Evolutionary conservation across 306 rosid species (phyloP).

Genomic region (Betula pendula): DNA sequence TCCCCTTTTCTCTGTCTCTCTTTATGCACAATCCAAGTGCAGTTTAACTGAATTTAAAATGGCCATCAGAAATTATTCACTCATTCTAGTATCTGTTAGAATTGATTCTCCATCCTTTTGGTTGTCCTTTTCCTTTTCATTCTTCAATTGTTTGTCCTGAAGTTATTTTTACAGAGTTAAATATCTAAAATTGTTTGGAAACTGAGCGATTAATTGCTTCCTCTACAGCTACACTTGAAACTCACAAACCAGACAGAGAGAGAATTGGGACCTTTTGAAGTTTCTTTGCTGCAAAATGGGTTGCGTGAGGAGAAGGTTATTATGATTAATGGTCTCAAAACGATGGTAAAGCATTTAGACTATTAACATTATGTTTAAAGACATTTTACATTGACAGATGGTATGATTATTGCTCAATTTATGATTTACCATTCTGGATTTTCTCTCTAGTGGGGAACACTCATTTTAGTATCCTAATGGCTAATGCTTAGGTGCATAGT

Average conservation of each 20-base stretch:
- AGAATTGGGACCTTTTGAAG: conserved; percentile 88
- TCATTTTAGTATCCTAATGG: neutral
- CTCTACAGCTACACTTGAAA: conserved; percentile 69
- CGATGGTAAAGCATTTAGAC: conserved; percentile 51
- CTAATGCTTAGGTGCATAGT: neutral
- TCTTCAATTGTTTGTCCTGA: conserved; percentile 21
- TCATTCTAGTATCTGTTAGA: conserved; percentile 26
- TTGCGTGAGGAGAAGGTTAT: conserved; percentile 57
- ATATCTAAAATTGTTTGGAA: conserved; percentile 23
- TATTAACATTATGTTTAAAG: conserved; percentile 12
- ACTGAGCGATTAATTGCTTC: conserved; percentile 36
- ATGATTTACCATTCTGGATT: conserved; percentile 22
- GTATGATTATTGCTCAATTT: conserved; percentile 19
- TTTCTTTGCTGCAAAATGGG: conserved; percentile 58
- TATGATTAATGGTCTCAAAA: conserved; percentile 82
- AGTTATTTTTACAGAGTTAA: conserved; percentile 1
- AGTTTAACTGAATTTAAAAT: conserved; percentile 20
- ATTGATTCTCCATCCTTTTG: conserved; percentile 15
- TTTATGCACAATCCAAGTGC: conserved; percentile 17
- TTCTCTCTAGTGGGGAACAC: conserved; percentile 25
- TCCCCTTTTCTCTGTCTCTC: conserved; percentile 13
- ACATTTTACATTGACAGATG: conserved; percentile 10
- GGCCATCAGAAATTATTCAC: conserved; percentile 10
- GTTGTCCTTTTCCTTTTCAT: conserved; percentile 9
- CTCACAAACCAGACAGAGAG: conserved; percentile 72